These are phyloP conservation scores for Chlorella variabilis DNA, from an alignment of 163 green algal species.

Conservation along the genomic window DNA sequence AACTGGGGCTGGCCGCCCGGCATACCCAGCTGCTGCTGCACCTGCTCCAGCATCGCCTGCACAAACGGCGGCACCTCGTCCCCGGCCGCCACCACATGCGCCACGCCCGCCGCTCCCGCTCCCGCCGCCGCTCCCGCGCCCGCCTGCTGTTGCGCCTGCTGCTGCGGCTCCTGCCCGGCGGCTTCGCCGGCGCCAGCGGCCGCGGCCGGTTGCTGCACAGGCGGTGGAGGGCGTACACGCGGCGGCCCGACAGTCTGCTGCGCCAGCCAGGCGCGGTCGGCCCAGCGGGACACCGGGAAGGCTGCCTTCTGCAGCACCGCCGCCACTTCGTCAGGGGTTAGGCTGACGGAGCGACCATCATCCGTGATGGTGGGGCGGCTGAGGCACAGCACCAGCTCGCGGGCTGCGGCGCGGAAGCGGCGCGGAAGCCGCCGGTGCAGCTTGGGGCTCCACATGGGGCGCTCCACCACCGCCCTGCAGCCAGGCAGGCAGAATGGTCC, in stretches of 20 bases:
- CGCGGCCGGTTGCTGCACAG: neutral
- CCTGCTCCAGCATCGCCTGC: slow-evolving; percentile 4
- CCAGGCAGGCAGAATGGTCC: neutral
- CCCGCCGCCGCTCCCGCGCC: neutral
- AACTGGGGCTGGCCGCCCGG: neutral
- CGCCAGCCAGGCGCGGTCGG: slow-evolving; percentile 6
- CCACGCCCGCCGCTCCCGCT: neutral
- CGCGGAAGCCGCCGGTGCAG: slow-evolving; percentile 22
- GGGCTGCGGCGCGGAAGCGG: neutral
- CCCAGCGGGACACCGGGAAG: slow-evolving; percentile 34
- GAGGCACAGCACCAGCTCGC: slow-evolving; percentile 31
- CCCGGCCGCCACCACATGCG: neutral
- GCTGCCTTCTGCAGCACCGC: slow-evolving; percentile 21
- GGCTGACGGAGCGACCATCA: neutral
- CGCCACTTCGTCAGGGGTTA: slow-evolving; percentile 8
- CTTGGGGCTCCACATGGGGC: slow-evolving; percentile 24
- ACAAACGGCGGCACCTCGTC: slow-evolving; percentile 3
- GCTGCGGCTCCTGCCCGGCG: too few species aligned
- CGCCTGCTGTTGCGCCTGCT: neutral
- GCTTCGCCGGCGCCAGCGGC: neutral
- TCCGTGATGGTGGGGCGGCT: neutral
- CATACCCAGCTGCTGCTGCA: slow-evolving; percentile 14
- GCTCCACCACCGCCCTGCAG: slow-evolving; percentile 28
- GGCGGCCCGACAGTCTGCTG: neutral
- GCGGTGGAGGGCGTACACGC: neutral